Percentiles rank a stretch among this genome's conserved stretches.
These are phyloP conservation scores for Sarcomyxa edulis DNA, from an alignment of 768 basidiomycete species.

Conservation along the genomic window DNA sequence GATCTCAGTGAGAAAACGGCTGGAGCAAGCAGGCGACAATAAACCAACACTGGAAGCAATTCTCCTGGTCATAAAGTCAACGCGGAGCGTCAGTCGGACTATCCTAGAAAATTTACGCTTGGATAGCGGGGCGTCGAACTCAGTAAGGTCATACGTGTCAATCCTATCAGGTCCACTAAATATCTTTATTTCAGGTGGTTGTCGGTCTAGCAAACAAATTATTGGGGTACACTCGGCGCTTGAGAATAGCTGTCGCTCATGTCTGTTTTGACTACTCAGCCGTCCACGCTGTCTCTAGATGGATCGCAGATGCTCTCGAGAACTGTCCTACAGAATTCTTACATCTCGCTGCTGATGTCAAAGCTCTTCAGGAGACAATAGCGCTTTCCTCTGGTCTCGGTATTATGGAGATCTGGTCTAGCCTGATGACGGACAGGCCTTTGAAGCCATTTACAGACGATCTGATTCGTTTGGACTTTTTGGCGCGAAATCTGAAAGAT, in stretches of 20 bases:
- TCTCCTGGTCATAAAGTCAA: constrained; percentile 10
- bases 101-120: constrained; percentile 10
- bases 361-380: constrained; percentile 40
- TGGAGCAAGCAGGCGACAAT: no score
- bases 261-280: constrained; percentile 60
- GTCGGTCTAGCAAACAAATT: constrained; percentile 29
- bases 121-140: constrained; percentile 3
- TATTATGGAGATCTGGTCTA: constrained; percentile 67
- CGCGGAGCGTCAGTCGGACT: constrained; percentile 8
- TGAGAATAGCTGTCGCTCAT: constrained; percentile 35
- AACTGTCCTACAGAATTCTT: constrained; percentile 26
- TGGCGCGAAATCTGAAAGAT: constrained; percentile 15
- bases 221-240: constrained; percentile 30
- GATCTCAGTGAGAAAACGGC: background rate
- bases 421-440: constrained; percentile 26
- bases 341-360: constrained; percentile 23
- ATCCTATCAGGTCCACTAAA: no score
- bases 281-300: constrained; percentile 50
- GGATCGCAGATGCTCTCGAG: constrained; percentile 42
- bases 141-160: constrained; percentile 17
- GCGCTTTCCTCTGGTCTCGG: constrained; percentile 69
- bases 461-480: constrained; percentile 16
- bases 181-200: constrained; percentile 21
- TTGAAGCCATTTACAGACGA: constrained; percentile 8
- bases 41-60: no score